Base-by-base conservation (phyloP, 768 basidiomycete genomes). In the Erythrobasidium yunnanense region DNA sequence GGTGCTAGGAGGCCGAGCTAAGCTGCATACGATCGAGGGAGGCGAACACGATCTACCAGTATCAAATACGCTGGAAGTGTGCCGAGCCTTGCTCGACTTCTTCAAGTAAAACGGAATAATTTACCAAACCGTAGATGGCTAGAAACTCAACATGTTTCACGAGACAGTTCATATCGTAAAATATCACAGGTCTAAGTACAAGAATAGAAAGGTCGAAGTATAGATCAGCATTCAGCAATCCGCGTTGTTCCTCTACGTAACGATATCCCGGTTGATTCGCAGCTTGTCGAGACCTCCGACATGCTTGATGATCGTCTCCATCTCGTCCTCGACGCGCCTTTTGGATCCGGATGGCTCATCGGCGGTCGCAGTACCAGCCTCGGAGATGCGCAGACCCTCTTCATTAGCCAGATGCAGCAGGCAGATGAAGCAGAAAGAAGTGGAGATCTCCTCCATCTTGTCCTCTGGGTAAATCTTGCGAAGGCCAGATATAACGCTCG, bases 401-500 rank as follows among this genome's bases (percentile, higher is more conserved):
- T 97, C 95, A 74, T 99, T 97, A 18, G 93, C 93, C 47, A 97
- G 78, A 78, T 97, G 95, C 18, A 99, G 79, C 25, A 97, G 79
- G 73, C 95, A 97, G 75, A 97, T 99, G 79, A 97, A 99, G 76
- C 93, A 97, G 84, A 93, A 97, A 70, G 90, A 93, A 1, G 95
- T 97, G 75, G 91, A 95, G 74, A 97, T 95, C 70, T 99, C 95
- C 42, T 87, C 87, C 86, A 97, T 87, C 79, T 93, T 96, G 46
- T 96, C 92, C 66, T 78, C 78, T 0, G 93, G 90, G 76, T 97
- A 97, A 4, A 86, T 83, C 55, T 78, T 81, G 70, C 87, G 84
- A 33, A 99, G 81, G 18, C 84, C 84, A 1, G 84, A 81, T 70
- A 97, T 88, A 69, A 97, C 91, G 62, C 83, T 69, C 34, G 74